Base-by-base conservation (phyloP, 2,329 filamentous ascomycete genomes). In the Didymella pinodella region DNA sequence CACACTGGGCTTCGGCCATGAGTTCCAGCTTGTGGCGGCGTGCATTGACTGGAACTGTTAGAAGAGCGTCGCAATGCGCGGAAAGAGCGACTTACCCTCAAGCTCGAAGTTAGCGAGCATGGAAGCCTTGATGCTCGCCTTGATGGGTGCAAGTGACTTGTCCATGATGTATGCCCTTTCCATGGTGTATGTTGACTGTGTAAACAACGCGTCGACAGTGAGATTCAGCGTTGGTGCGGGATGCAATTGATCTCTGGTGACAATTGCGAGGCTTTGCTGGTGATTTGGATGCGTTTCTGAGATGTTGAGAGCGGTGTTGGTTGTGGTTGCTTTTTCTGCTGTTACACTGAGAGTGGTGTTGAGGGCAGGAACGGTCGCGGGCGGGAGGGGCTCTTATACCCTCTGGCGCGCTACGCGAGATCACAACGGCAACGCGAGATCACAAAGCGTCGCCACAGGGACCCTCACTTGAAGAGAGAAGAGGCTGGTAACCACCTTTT, bases 1-100 rank as follows among this genome's bases (percentile, higher is more conserved):
- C 90, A 22, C 93, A 91, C 77, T 97, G 93, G 10, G 96, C 85
- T 59, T 90, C 89, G 80, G 96, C 97, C 75, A 96, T 93, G 7
- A 93, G 90, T 69, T 93, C 88, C 61, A 98, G 83, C 77, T 94
- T 93, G 68, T 94, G 87, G 62, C 92, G 91, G 75, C 93, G 88
- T 79, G 96, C 91, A 18, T 91, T 93, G 66, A 97, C 93, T 97
- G 66, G n/a, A 8, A 18, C 34, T 31, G 48, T 71, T 52, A 71
- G 52, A 48, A 52, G 43, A 16, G 40, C 29, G 20, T 48, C 47
- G 48, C 55, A 67, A 47, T 73, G 51, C 44, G 28, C 28, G 55
- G 29, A 47, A 32, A 61, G 48, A 28, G 51, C 36, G 18, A 40
- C 61, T 61, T 60, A 74, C 72, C 49, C 54, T 76, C 74, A 34